Conservation (phyloP, 1,284 basidiomycete species). For the Hymenochaete sp. region DNA sequence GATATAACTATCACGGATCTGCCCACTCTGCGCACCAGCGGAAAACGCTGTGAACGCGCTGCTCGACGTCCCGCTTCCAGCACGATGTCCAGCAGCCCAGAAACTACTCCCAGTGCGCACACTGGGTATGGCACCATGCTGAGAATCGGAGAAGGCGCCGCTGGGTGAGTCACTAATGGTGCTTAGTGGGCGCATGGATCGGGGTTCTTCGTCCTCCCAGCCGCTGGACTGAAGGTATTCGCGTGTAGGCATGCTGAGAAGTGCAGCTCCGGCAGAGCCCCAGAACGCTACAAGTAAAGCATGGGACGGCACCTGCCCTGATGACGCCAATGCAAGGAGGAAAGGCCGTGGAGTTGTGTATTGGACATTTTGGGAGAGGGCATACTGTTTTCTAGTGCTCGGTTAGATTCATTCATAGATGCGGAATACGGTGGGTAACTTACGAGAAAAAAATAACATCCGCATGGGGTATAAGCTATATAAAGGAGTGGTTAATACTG, state of each 20-base stretch:
- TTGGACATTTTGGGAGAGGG: constrained; percentile 45
- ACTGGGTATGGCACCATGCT: constrained; percentile 17
- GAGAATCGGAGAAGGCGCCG: constrained; percentile 7
- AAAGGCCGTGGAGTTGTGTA: constrained; percentile 58
- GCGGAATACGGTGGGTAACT: constrained; percentile 9
- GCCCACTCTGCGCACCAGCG: neutral
- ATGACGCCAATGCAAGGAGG: constrained; percentile 56
- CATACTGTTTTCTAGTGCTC: constrained; percentile 45
- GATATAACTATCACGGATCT: constrained; percentile 7
- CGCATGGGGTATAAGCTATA: constrained; percentile 65
- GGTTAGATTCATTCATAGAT: neutral
- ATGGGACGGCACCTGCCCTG: constrained; percentile 49
- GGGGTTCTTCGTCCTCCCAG: constrained; percentile 40
- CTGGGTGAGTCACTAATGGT: neutral
- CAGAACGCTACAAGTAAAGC: constrained; percentile 72
- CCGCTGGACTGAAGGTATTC: constrained; percentile 78
- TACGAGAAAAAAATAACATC: constrained; percentile 61
- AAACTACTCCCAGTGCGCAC: constrained; percentile 70
- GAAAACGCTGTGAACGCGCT: constrained; percentile 43
- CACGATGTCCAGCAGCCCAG: constrained; percentile 43
- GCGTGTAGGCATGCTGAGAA: constrained; percentile 69
- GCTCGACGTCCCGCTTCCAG: constrained; percentile 45
- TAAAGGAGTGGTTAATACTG: constrained; percentile 15
- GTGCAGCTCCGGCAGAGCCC: constrained; percentile 66
- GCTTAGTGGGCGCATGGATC: constrained; percentile 11